A percentile compares a stretch with the other conserved stretches of the same genome.
These are phyloP conservation scores for Carpinus fangiana DNA, from an alignment of 306 rosid species.

Conservation along the genomic window DNA sequence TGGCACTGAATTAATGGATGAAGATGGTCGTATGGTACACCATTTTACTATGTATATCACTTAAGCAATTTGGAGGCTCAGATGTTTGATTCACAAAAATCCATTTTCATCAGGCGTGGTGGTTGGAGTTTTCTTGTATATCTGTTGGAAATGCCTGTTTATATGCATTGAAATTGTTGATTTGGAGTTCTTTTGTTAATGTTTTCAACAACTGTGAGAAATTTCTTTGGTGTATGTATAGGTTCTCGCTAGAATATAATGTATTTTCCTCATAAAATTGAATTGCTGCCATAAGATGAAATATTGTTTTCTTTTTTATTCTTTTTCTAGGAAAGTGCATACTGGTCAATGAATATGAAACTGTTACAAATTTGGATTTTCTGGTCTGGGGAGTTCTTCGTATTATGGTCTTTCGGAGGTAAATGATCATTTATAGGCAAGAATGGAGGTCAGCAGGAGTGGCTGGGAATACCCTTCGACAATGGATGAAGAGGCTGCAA, in stretches of 20 bases:
- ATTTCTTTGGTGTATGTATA: not conserved
- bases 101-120: not conserved
- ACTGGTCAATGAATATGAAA: slow-evolving; percentile 92
- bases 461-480: slow-evolving; percentile 68
- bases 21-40: not conserved
- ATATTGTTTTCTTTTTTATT: slow-evolving; percentile 9
- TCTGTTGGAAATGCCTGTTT: not conserved
- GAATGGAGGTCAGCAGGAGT: slow-evolving; percentile 66
- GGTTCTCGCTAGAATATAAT: not conserved
- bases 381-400: slow-evolving; percentile 61
- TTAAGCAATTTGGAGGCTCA: not conserved
- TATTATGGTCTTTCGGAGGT: slow-evolving; percentile 68
- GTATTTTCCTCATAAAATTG: not conserved
- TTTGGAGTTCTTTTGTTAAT: not conserved
- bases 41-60: not conserved
- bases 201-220: not conserved
- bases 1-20: not conserved
- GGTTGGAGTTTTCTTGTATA: not conserved
- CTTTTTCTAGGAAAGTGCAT: slow-evolving; percentile 58
- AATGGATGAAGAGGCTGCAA: slow-evolving; percentile 51
- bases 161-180: not conserved
- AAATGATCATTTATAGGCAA: slow-evolving; percentile 64
- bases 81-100: not conserved
- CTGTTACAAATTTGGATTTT: slow-evolving; percentile 68
- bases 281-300: slow-evolving; percentile 12